phyloP scores from a whole-genome alignment of 352 stramenopile species.

The Pythium rishiriense region DNA sequence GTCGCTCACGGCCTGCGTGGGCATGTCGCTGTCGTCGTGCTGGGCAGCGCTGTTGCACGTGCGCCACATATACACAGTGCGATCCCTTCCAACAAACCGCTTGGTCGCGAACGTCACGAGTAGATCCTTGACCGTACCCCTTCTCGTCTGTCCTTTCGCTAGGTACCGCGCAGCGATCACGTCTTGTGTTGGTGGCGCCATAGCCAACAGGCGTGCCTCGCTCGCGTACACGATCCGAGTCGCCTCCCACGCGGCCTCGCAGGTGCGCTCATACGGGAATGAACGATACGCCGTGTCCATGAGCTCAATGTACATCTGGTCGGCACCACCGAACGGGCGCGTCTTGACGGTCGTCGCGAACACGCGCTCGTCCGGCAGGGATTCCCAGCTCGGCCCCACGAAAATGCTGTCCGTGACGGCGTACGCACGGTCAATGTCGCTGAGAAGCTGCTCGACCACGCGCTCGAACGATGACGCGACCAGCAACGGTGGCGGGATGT shows the following conservation, averaged over 20 bases:
- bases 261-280: constrained; percentile 5
- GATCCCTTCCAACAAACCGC: constrained; percentile 40
- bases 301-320: constrained; percentile 26
- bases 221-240: constrained; percentile 5
- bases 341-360: constrained; percentile 18
- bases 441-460: background rate
- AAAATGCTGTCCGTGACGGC: constrained; percentile 39
- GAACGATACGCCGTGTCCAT: constrained; percentile 15
- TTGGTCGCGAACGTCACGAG: constrained; percentile 46
- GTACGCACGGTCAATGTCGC: constrained; percentile 38
- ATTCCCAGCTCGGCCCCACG: constrained; percentile 35
- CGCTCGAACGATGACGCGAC: constrained; percentile 24
- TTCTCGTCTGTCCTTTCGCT: constrained; percentile 1
- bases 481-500: constrained; percentile 10
- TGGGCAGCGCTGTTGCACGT: constrained; percentile 28
- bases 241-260: constrained; percentile 8
- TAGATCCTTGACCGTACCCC: constrained; percentile 23
- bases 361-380: constrained; percentile 15
- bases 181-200: constrained; percentile 1
- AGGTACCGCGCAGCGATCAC: constrained; percentile 13
- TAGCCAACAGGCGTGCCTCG: constrained; percentile 1
- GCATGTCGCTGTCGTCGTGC: constrained; percentile 34
- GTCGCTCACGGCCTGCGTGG: constrained; percentile 44
- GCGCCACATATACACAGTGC: constrained; percentile 51
- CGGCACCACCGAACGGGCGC: background rate